Conservation (phyloP, 371 early-diverging fungal genomes). For the Cokeromyces recurvatus region DNA sequence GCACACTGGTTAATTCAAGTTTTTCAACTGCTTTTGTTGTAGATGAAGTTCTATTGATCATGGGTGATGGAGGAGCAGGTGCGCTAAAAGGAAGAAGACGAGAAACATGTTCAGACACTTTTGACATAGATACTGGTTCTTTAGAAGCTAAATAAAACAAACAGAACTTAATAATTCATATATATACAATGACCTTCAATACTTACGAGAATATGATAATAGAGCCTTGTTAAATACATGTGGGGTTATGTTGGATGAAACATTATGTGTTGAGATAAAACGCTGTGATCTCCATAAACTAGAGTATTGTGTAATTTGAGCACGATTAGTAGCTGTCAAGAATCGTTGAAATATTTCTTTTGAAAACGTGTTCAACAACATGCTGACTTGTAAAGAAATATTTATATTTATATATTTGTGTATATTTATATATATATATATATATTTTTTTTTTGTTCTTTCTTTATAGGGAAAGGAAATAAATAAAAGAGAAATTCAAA, state of each 20-base stretch:
- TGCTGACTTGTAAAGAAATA: too few relatives aligned
- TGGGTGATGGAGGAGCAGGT: slow-evolving; percentile 34
- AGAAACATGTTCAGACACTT: slow-evolving; percentile 32
- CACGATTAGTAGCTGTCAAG: slow-evolving; percentile 5
- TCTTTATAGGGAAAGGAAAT: background rate
- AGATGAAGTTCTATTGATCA: background rate
- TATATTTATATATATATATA: too few relatives aligned
- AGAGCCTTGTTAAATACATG: slow-evolving; percentile 11
- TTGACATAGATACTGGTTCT: slow-evolving; percentile 10
- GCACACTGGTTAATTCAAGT: slow-evolving; percentile 57
- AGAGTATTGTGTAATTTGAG: background rate
- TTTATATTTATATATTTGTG: too few relatives aligned
- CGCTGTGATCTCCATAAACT: slow-evolving; percentile 2
- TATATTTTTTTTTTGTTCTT: too few relatives aligned
- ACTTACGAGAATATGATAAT: slow-evolving; percentile 4
- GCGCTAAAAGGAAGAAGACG: slow-evolving; percentile 34
- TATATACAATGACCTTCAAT: background rate
- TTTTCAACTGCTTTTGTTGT: slow-evolving; percentile 16
- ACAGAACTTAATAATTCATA: background rate
- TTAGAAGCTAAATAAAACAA: slow-evolving; percentile 7
- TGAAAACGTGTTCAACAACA: slow-evolving; percentile 12
- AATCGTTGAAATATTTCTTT: slow-evolving; percentile 8
- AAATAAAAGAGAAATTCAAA: background rate
- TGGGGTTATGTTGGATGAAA: background rate
- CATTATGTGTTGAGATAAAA: slow-evolving; percentile 8